Base-by-base conservation (phyloP, 2,329 filamentous ascomycete species). In the Cladosporium sp. region DNA sequence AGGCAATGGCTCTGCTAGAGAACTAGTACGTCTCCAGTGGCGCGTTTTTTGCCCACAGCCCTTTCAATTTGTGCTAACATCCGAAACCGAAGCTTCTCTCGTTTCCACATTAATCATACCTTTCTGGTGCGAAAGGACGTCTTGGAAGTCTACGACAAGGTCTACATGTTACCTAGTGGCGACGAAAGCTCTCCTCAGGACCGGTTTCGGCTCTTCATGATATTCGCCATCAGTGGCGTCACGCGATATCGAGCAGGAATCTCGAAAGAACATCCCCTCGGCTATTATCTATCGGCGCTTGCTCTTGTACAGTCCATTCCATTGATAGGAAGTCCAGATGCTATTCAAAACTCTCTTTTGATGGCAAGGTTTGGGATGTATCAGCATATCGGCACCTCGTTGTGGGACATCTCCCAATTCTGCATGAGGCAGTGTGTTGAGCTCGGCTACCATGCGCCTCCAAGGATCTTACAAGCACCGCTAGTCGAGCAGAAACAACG, bases 341-440 rank as follows among this genome's bases (percentile, higher is more conserved):
- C 73, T 0, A 70, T 77, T 9, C 73, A 77, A 55, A 73, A 77
- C 47, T 64, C 77, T 2, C 61, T 78, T 0, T 57, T 77, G 4
- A 64, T 77, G 15, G 71, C 69, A 8, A 65, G 74, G 12, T 77
- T 77, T 57, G 75, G 73, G 0, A 75, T 77, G 39, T 77, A 76
- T 53, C 69, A 77, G 58, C 73, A 75, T 19, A 75, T 75, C n/a
- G 71, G 71, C 2, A 66, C 65, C 1, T 76, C 74, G 0, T 68
- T 75, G 2, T 77, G 75, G 75, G 74, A 76, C 24, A 68, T 77
- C 3, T 68, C 68, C 2, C 69, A 70, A n/a, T 59, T 76, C 1
- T 74, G 72, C 44, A 75, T 75, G 62, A 70, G 72, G 22, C 67
- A 75, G 44, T 77, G 74, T 56, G 68, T 76, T 13, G 73, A 76